phyloP scores from a whole-genome alignment of 139 green algal species.

The Picochlorum sp. region DNA sequence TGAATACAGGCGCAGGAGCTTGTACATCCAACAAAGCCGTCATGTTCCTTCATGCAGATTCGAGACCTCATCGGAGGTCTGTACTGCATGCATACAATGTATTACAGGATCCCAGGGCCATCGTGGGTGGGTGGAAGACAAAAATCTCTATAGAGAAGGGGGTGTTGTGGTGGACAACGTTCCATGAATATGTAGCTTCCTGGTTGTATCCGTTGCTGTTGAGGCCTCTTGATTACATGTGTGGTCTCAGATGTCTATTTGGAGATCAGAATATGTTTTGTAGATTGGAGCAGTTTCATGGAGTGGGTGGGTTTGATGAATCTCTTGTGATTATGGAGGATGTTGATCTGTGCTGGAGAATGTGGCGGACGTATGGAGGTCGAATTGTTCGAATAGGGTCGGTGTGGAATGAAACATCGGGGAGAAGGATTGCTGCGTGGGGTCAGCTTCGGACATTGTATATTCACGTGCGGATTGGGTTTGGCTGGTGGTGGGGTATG shows the following conservation, averaged over 20 bases:
- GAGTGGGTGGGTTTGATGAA: slow-evolving; percentile 46
- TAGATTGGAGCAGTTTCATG: slow-evolving; percentile 40
- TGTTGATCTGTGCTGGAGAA: slow-evolving; percentile 54
- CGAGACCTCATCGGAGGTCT: slow-evolving; percentile 17
- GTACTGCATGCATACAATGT: slow-evolving; percentile 24
- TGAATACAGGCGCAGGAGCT: slow-evolving; percentile 58
- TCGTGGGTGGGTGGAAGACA: slow-evolving; percentile 51
- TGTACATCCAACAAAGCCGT: slow-evolving; percentile 25
- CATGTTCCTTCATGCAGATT: slow-evolving; percentile 51
- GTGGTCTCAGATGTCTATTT: slow-evolving; percentile 29
- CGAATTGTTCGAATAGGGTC: slow-evolving; percentile 30
- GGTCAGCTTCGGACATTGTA: slow-evolving; percentile 38
- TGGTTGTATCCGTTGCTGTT: slow-evolving; percentile 50
- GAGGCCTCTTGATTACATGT: slow-evolving; percentile 35
- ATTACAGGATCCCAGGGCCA: slow-evolving; percentile 20
- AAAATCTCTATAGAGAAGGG: slow-evolving; percentile 13
- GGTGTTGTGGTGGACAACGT: slow-evolving; percentile 38
- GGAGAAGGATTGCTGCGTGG: slow-evolving; percentile 48
- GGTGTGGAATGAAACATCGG: slow-evolving; percentile 41
- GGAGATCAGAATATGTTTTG: slow-evolving; percentile 67
- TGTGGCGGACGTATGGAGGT: slow-evolving; percentile 33
- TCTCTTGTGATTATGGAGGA: slow-evolving; percentile 72
- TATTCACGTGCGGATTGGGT: slow-evolving; percentile 39
- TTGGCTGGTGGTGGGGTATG: slow-evolving; percentile 44
- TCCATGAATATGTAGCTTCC: slow-evolving; percentile 52